These are phyloP conservation scores for Metschnikowia picachoensis DNA, from an alignment of 805 yeast genomes.

Conservation along the genomic window DNA sequence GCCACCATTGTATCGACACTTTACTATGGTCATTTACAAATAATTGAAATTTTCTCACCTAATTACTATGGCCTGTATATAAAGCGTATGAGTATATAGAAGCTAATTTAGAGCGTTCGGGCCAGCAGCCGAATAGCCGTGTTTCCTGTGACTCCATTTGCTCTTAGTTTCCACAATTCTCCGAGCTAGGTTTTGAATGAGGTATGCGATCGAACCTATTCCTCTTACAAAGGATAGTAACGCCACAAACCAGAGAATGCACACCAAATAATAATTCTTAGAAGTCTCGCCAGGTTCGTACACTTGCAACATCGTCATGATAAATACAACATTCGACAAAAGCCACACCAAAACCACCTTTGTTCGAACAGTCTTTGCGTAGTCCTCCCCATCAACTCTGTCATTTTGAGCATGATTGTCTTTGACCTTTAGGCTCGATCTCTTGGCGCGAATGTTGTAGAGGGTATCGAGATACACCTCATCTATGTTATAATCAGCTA, in stretches of 20 bases:
- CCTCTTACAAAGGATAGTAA: slow-evolving; percentile 79
- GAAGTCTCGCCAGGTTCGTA: slow-evolving; percentile 59
- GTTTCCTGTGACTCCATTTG: slow-evolving; percentile 39
- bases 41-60: no score
- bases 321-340: slow-evolving; percentile 71
- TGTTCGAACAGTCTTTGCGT: slow-evolving; percentile 92
- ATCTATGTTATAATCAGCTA: slow-evolving; percentile 80
- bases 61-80: no score
- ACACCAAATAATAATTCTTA: slow-evolving; percentile 68
- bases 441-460: slow-evolving; percentile 65
- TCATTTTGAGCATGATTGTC: slow-evolving; percentile 21
- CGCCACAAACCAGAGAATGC: slow-evolving; percentile 92
- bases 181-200: slow-evolving; percentile 41
- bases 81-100: background rate
- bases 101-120: slow-evolving; percentile 30
- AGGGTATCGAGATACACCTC: slow-evolving; percentile 75
- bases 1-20: slow-evolving; percentile 40
- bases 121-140: slow-evolving; percentile 35
- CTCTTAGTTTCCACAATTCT: slow-evolving; percentile 36
- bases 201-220: slow-evolving; percentile 70
- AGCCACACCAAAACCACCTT: slow-evolving; percentile 96
- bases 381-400: slow-evolving; percentile 59
- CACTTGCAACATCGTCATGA: slow-evolving; percentile 85
- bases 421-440: slow-evolving; percentile 51
- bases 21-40: background rate